Conservation (phyloP, 192 early-diverging fungal genomes). For the Coemansia sp. region DNA sequence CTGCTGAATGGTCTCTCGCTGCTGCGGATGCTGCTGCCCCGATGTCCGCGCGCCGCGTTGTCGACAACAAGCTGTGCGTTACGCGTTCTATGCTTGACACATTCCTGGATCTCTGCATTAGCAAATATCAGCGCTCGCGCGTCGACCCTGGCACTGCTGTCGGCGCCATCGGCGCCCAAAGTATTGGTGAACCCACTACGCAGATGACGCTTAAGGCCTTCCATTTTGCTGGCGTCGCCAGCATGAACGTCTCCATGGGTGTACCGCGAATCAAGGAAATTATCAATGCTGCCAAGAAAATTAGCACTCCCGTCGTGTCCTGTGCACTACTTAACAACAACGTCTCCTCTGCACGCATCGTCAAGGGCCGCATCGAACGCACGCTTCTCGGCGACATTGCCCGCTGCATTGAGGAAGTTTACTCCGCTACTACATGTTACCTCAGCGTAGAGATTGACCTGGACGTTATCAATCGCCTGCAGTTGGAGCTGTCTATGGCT, state of each 20-base stretch:
- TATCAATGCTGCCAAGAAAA: constrained; percentile 97
- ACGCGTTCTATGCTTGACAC: constrained; percentile 69
- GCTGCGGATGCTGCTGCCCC: constrained; percentile 20
- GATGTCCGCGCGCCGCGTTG: constrained; percentile 51
- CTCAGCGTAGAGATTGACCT: constrained; percentile 82
- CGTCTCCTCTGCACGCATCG: constrained; percentile 85
- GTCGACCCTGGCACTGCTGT: constrained; percentile 97
- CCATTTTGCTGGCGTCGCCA: constrained; percentile 99
- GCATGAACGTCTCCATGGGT: constrained; percentile 99
- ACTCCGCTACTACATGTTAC: constrained; percentile 69
- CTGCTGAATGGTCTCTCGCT: constrained; percentile 20
- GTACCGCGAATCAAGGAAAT: constrained; percentile 99
- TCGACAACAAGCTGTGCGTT: constrained; percentile 67
- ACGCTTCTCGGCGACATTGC: constrained; percentile 89
- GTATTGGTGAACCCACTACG: constrained; percentile 97
- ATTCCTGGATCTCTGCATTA: constrained; percentile 76
- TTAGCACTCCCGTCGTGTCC: constrained; percentile 89
- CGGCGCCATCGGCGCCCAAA: constrained; percentile 95
- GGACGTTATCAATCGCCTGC: constrained; percentile 78
- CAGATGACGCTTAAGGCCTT: constrained; percentile 99
- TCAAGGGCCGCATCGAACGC: constrained; percentile 94
- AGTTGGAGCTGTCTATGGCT: constrained; percentile 82
- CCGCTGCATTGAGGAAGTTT: constrained; percentile 92
- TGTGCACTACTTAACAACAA: constrained; percentile 69
- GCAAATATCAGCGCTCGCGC: constrained; percentile 84